A percentile compares a stretch with the other conserved stretches of the same genome.
Conservation (phyloP, 176 grass and related monocot species). For the Phyllostachys edulis region DNA sequence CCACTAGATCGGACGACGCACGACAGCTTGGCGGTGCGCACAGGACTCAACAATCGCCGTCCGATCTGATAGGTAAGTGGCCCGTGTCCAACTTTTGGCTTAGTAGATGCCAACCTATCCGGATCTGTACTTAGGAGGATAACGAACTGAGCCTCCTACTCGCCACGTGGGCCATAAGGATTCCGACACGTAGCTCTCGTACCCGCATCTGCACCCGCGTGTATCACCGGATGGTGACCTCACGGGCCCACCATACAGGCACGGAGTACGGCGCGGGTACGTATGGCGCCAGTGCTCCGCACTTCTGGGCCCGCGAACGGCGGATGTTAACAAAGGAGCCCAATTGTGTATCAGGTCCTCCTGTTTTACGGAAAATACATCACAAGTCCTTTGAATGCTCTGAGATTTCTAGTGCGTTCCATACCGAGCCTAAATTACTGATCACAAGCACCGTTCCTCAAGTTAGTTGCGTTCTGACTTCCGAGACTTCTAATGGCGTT, state of each 20-base stretch:
- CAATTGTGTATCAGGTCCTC: neutral
- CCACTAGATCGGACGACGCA: neutral
- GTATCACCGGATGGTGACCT: neutral
- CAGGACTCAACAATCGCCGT: neutral
- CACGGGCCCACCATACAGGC: neutral
- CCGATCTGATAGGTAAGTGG: neutral
- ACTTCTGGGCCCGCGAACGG: neutral
- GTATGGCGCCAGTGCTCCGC: neutral
- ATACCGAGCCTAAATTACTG: too few relatives aligned
- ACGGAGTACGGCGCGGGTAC: neutral
- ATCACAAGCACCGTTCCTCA: too few relatives aligned
- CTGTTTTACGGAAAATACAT: neutral
- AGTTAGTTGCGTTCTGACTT: too few relatives aligned
- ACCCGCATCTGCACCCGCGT: neutral
- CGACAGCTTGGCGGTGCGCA: neutral
- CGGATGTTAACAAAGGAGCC: neutral
- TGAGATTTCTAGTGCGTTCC: too few relatives aligned
- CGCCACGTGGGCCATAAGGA: neutral
- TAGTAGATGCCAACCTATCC: too few relatives aligned
- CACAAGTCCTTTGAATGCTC: neutral
- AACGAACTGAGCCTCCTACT: neutral
- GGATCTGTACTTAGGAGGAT: too few relatives aligned
- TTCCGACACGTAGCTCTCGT: neutral
- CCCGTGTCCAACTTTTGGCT: neutral
- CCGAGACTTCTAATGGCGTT: neutral